These are phyloP conservation scores for Crucihimalaya himalaica DNA, from an alignment of 345 rosid species.

Conservation along the genomic window DNA sequence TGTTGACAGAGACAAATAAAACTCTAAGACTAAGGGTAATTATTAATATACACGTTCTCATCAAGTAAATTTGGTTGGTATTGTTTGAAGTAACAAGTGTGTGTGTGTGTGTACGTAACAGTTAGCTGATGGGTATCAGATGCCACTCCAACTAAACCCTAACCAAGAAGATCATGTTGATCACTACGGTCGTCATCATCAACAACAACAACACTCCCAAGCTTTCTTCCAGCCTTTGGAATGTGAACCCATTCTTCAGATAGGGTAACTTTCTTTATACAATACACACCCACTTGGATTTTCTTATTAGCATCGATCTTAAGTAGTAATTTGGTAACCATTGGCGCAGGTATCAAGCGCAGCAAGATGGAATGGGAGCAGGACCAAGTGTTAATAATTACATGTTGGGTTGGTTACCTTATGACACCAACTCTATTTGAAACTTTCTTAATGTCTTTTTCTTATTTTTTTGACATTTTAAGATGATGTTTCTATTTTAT, in stretches of 20 bases:
- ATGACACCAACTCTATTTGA: conserved; percentile 43
- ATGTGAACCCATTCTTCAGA: conserved; percentile 87
- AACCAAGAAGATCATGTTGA: conserved; percentile 62
- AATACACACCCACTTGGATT: neutral
- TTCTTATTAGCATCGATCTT: neutral
- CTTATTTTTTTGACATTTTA: conserved; percentile 17
- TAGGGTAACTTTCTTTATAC: conserved; percentile 54
- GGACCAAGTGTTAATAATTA: conserved; percentile 83
- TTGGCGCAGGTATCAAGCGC: conserved; percentile 62
- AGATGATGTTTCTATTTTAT: conserved; percentile 6
- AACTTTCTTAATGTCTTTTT: neutral
- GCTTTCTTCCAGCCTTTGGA: conserved; percentile 83
- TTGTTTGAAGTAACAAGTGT: neutral
- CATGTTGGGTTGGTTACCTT: conserved; percentile 92
- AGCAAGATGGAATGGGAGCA: conserved; percentile 58
- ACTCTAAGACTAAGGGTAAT: conserved; percentile 80
- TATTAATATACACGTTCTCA: neutral
- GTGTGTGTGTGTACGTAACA: conserved; percentile 39
- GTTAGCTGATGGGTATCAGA: conserved; percentile 93
- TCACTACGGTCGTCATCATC: conserved; percentile 53
- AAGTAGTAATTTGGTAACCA: neutral
- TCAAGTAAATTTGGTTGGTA: neutral
- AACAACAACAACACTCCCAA: conserved; percentile 54
- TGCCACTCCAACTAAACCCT: conserved; percentile 65
- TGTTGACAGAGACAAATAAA: conserved; percentile 76